Conservation (phyloP, 345 rosid species). For the Limnanthes douglasii region DNA sequence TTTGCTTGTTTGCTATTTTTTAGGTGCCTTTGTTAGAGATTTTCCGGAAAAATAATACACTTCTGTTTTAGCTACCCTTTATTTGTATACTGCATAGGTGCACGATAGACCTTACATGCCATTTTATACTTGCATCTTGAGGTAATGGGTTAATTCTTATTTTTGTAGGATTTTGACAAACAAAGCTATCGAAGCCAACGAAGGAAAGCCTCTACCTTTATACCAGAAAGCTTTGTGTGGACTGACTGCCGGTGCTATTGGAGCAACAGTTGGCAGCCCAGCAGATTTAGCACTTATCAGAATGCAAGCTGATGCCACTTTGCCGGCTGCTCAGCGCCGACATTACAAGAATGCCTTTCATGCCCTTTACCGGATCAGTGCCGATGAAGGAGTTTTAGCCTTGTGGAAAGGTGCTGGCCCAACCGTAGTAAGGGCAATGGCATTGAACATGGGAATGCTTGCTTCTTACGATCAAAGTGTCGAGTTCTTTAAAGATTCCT, state of each 20-base stretch:
- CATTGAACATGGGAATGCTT: conserved; percentile 99
- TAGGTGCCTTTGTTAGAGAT: too few species aligned
- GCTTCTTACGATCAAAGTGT: conserved; percentile 97
- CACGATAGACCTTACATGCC: too few species aligned
- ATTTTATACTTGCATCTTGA: too few species aligned
- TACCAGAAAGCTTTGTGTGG: conserved; percentile 98
- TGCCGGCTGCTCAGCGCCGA: conserved; percentile 88
- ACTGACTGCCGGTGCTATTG: conserved; percentile 97
- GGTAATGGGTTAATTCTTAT: too few species aligned
- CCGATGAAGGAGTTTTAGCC: conserved; percentile 89
- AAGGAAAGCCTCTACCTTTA: conserved; percentile 93
- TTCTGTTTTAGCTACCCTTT: too few species aligned
- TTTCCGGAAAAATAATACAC: too few species aligned
- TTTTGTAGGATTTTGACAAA: conserved; percentile 59
- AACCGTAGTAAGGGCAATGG: conserved; percentile 99
- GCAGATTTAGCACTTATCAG: conserved; percentile 97
- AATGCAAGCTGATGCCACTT: conserved; percentile 98
- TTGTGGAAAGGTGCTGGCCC: conserved; percentile 99
- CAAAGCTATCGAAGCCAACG: conserved; percentile 81
- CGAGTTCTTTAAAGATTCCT: conserved; percentile 78
- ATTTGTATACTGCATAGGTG: too few species aligned
- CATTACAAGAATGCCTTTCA: conserved; percentile 84
- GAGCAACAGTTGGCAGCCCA: conserved; percentile 82
- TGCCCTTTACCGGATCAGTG: conserved; percentile 69
- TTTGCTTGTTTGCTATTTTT: too few species aligned